These are phyloP conservation scores for Fusarium cyanostomum DNA, from an alignment of 2,329 filamentous ascomycete species.

Conservation along the genomic window DNA sequence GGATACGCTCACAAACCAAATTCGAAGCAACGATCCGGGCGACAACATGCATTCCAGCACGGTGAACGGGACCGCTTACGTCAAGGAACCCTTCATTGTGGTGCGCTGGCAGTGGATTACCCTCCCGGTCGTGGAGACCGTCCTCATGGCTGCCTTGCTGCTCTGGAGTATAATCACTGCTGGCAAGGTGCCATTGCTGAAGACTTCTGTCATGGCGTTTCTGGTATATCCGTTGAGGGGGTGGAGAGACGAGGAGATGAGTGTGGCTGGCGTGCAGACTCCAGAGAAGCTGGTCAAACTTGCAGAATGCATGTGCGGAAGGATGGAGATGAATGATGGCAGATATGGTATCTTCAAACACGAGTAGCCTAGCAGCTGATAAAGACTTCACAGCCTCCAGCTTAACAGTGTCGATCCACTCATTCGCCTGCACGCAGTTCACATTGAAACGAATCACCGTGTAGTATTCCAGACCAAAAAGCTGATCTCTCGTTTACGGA, in stretches of 20 bases:
- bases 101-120: conserved; percentile 17
- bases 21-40: not conserved
- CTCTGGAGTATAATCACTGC: not conserved
- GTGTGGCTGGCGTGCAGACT: not conserved
- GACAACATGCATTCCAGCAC: conserved; percentile 1
- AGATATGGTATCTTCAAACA: not conserved
- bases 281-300: not conserved
- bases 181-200: not conserved
- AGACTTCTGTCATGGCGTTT: conserved; percentile 5
- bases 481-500: no score
- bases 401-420: no score
- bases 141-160: not conserved
- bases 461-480: no score
- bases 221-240: not conserved
- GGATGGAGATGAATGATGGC: not conserved
- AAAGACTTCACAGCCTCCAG: not conserved
- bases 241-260: not conserved
- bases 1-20: conserved; percentile 2
- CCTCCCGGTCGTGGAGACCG: not conserved
- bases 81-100: conserved; percentile 1
- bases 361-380: not conserved
- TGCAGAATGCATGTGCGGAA: not conserved
- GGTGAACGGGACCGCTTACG: not conserved
- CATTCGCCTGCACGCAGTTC: no score
- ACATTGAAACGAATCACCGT: no score